These are phyloP conservation scores for Syzygium aromaticum DNA, from an alignment of 345 rosid species.

Conservation along the genomic window DNA sequence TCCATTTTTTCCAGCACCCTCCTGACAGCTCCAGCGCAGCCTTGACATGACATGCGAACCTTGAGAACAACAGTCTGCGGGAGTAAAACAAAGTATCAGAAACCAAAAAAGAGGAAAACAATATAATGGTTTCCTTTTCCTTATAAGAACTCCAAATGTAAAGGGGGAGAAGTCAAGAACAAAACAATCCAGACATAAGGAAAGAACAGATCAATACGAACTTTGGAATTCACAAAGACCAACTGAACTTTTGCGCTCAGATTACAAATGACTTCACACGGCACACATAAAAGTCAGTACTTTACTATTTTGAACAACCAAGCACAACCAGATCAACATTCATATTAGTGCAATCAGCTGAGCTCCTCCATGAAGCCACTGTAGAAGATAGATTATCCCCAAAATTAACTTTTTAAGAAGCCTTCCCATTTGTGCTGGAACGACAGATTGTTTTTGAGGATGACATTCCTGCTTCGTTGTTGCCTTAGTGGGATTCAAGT, in stretches of 20 bases:
- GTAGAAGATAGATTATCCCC: background rate
- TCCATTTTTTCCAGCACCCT: conserved; percentile 81
- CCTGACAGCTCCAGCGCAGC: conserved; percentile 75
- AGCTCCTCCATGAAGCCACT: background rate
- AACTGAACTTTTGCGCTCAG: background rate
- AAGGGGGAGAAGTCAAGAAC: background rate
- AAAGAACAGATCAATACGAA: background rate
- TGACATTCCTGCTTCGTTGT: background rate
- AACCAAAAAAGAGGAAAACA: background rate
- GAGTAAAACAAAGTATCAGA: background rate
- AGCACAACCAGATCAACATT: background rate
- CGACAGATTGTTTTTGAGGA: background rate
- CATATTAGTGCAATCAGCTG: background rate
- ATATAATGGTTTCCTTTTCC: background rate
- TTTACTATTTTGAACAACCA: background rate
- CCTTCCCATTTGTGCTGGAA: background rate
- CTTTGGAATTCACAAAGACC: background rate
- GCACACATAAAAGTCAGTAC: background rate
- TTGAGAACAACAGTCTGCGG: conserved; percentile 54
- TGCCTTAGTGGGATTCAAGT: background rate
- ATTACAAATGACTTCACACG: background rate
- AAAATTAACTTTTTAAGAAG: background rate
- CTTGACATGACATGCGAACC: conserved; percentile 80
- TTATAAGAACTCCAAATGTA: background rate
- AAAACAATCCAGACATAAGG: background rate